Conservation (phyloP, 805 yeast species). For the Pichia nanzhaoensis region DNA sequence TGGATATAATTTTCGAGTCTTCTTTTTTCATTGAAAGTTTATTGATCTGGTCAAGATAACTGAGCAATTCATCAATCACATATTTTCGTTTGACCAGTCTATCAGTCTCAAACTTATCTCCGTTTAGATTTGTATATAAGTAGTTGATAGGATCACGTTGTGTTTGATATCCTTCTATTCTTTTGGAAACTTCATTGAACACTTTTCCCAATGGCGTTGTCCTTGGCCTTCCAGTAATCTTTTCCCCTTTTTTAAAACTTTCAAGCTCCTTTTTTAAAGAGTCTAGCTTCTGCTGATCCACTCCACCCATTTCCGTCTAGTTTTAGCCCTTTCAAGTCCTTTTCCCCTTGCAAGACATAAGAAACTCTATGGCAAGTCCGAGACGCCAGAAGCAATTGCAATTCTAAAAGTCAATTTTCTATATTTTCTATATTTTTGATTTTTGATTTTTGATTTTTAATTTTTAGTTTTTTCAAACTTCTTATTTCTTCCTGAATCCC, state of each 20-base stretch:
- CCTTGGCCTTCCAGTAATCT: slow-evolving; percentile 21
- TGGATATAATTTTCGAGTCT: slow-evolving; percentile 39
- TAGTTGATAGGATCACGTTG: slow-evolving; percentile 8
- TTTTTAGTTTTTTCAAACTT: slow-evolving; percentile 1
- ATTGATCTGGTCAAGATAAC: slow-evolving; percentile 36
- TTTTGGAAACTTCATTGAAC: slow-evolving; percentile 24
- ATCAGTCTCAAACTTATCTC: background rate
- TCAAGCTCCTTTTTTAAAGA: slow-evolving; percentile 20
- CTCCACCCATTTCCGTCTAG: background rate
- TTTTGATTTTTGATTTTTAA: slow-evolving; percentile 1
- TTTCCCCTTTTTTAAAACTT: slow-evolving; percentile 20
- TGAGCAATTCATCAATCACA: slow-evolving; percentile 33
- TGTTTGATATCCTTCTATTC: slow-evolving; percentile 11
- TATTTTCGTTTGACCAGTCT: slow-evolving; percentile 10
- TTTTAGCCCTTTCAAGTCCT: too few relatives aligned
- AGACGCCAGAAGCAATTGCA: too few relatives aligned
- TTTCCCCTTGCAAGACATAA: too few relatives aligned
- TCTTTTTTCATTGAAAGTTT: slow-evolving; percentile 28
- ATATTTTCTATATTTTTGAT: background rate
- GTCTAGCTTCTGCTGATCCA: slow-evolving; percentile 10
- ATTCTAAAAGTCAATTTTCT: background rate
- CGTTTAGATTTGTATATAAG: slow-evolving; percentile 6
- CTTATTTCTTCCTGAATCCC: slow-evolving; percentile 1
- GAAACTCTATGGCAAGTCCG: too few relatives aligned
- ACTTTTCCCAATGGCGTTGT: slow-evolving; percentile 29